These are phyloP conservation scores for Alternaria angustiovoidea DNA, from an alignment of 2,329 filamentous ascomycete genomes.

Conservation along the genomic window DNA sequence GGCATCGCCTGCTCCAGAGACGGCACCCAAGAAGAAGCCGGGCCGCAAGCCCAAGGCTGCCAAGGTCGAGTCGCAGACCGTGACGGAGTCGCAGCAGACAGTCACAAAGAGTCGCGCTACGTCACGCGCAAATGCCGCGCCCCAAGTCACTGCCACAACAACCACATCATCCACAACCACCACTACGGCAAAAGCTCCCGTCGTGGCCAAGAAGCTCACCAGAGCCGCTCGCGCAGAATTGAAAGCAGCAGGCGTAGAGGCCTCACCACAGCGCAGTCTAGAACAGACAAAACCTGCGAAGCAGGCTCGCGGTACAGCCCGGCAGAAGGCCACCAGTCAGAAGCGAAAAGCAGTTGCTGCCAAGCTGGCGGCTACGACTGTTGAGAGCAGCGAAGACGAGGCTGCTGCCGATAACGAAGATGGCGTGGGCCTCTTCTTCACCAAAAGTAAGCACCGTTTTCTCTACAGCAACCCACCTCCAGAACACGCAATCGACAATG, in stretches of 20 bases:
- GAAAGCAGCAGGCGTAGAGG: conserved; percentile 19
- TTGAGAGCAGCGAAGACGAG: conserved; percentile 17
- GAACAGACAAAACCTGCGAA: conserved; percentile 20
- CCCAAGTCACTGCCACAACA: conserved; percentile 17
- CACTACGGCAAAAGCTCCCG: not conserved
- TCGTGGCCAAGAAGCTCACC: conserved; percentile 23
- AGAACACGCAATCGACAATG: not conserved
- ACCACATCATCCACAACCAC: conserved; percentile 10
- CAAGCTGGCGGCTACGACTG: conserved; percentile 12
- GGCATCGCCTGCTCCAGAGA: conserved; percentile 15
- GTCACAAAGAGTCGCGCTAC: conserved; percentile 15
- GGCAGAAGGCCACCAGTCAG: conserved; percentile 8
- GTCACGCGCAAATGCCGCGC: conserved; percentile 21
- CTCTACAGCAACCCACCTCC: conserved; percentile 3
- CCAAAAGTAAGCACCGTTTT: conserved; percentile 25
- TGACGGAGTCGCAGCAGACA: conserved; percentile 18
- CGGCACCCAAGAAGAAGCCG: conserved; percentile 17
- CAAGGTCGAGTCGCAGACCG: conserved; percentile 17
- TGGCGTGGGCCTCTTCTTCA: conserved; percentile 28
- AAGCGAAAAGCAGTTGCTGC: conserved; percentile 18
- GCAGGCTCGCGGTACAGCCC: conserved; percentile 14
- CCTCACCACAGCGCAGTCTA: conserved; percentile 27
- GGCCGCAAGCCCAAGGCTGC: conserved; percentile 21
- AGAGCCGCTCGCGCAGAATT: conserved; percentile 21
- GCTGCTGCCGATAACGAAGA: conserved; percentile 28